phyloP scores from a whole-genome alignment of 1,139 yeast species.

The Zygosaccharomyces sapae region DNA sequence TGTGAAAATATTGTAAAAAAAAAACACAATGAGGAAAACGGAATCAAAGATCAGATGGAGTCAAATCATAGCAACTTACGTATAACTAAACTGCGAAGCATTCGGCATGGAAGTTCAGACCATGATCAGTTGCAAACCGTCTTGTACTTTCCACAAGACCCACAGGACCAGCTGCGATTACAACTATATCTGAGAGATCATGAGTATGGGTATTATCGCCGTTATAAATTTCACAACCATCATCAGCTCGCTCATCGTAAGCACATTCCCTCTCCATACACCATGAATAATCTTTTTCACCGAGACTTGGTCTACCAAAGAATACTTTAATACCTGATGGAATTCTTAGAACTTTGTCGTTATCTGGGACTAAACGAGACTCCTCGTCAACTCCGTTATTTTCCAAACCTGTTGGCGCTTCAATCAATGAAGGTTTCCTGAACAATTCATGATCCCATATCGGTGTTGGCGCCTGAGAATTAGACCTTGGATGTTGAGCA shows the following conservation, averaged over 20 bases:
- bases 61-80: no score
- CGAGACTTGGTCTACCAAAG: constrained; percentile 49
- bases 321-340: constrained; percentile 40
- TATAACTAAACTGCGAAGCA: no score
- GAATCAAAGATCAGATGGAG: no score
- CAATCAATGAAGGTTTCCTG: constrained; percentile 29
- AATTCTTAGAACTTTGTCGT: constrained; percentile 28
- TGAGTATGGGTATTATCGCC: constrained; percentile 27
- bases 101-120: constrained; percentile 81
- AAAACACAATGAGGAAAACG: no score
- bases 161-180: constrained; percentile 81
- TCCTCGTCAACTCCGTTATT: constrained; percentile 10
- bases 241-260: constrained; percentile 37
- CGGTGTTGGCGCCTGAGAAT: constrained; percentile 5
- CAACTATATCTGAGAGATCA: constrained; percentile 66
- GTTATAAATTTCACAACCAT: constrained; percentile 32
- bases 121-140: constrained; percentile 79
- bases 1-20: no score
- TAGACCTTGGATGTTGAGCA: constrained; percentile 6
- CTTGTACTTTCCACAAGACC: constrained; percentile 72
- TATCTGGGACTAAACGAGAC: constrained; percentile 10
- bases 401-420: constrained; percentile 17
- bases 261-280: constrained; percentile 49
- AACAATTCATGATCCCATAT: constrained; percentile 22
- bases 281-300: constrained; percentile 48